A percentile compares a stretch with the other conserved stretches of the same genome.
phyloP scores from a whole-genome alignment of 78 protist species.

The Dictyostelium purpureum region DNA sequence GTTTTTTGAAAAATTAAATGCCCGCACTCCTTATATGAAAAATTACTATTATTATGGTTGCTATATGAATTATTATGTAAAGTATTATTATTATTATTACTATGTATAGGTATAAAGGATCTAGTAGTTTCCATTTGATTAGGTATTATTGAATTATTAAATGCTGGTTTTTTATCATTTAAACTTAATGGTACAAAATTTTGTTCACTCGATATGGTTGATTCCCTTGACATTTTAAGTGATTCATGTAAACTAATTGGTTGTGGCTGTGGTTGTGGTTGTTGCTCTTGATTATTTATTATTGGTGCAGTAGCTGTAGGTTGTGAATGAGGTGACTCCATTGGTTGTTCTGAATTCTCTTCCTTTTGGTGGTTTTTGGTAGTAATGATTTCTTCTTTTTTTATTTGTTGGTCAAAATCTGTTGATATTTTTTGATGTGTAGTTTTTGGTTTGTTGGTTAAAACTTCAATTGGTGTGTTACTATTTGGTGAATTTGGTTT shows the following conservation, averaged over 20 bases:
- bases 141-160: not conserved
- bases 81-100: not conserved
- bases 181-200: too few species aligned
- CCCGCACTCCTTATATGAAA: not conserved
- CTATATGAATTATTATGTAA: not conserved
- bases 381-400: not conserved
- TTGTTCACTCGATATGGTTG: too few species aligned
- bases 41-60: not conserved
- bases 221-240: too few species aligned
- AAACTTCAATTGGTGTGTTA: not conserved
- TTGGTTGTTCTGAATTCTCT: not conserved
- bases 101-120: too few species aligned
- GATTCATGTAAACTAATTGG: too few species aligned
- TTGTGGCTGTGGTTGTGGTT: too few species aligned
- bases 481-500: not conserved
- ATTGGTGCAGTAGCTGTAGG: too few species aligned
- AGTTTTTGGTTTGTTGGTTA: not conserved
- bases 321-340: not conserved
- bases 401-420: not conserved
- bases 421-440: not conserved
- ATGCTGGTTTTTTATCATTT: too few species aligned
- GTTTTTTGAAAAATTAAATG: not conserved
- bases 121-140: not conserved
- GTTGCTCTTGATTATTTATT: too few species aligned
- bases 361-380: not conserved